phyloP scores from a whole-genome alignment of 768 basidiomycete genomes.

The Macrolepiota dolichaula region DNA sequence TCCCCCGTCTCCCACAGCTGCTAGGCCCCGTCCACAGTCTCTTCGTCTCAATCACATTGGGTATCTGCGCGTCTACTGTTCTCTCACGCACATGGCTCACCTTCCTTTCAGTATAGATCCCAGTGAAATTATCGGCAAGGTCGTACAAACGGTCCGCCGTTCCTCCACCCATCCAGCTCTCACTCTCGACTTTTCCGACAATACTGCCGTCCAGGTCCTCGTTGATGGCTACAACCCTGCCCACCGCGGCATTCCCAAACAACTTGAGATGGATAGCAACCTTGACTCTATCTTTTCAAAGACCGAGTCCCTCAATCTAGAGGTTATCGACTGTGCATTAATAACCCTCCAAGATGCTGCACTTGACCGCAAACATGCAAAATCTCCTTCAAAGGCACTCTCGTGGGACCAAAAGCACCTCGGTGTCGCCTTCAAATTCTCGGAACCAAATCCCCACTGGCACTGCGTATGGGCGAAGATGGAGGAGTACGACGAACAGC shows the following conservation, averaged over 20 bases:
- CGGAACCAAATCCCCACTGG: constrained; percentile 41
- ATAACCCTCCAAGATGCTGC: constrained; percentile 58
- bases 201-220: constrained; percentile 43
- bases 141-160: constrained; percentile 33
- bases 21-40: constrained; percentile 30
- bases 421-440: constrained; percentile 53
- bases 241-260: constrained; percentile 55
- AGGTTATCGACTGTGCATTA: constrained; percentile 49
- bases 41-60: constrained; percentile 30
- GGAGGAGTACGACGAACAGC: constrained; percentile 42
- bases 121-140: constrained; percentile 39
- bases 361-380: constrained; percentile 36
- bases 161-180: constrained; percentile 43
- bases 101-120: constrained; percentile 36
- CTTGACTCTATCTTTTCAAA: constrained; percentile 33
- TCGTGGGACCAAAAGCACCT: constrained; percentile 46
- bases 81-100: constrained; percentile 3
- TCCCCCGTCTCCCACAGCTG: constrained; percentile 19
- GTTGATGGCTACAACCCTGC: constrained; percentile 62
- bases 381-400: constrained; percentile 22
- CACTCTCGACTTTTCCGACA: constrained; percentile 45
- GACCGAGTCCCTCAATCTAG: constrained; percentile 31
- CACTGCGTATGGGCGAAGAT: constrained; percentile 66
- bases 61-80: constrained; percentile 14
- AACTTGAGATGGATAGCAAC: constrained; percentile 49